Base-by-base conservation (phyloP, 768 basidiomycete genomes). In the Tulasnella sp. region DNA sequence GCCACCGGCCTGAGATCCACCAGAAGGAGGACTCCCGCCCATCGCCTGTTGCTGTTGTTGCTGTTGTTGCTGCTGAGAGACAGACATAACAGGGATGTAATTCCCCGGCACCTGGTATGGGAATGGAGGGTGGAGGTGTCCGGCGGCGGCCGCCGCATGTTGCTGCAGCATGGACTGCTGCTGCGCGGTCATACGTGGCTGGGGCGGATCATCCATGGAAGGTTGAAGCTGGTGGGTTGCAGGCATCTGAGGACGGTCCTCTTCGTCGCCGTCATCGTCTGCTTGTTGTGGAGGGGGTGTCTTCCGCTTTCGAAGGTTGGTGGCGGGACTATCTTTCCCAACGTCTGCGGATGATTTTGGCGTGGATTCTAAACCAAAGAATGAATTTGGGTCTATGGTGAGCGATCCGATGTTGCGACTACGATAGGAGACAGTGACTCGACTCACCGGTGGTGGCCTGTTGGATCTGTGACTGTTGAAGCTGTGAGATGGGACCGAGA, bases 41-140 rank as follows among this genome's bases (percentile, higher is more conserved):
- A 43, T 4, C 9, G n/a, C 55, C 1, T 38, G 23, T 23, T 53
- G 52, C 3, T 32, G 30, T 23, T 32, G 1, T n/a, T n/a, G 43
- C 23, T 24, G 55, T 23, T 38, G 42, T 24, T 38, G 38, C 24
- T 43, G 2, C 55, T 43, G 26, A 56, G 55, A 42, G 23, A 56
- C 55, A 3, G 55, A 42, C 55, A 56, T 56, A 11, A 56, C 55
- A 29, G 55, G 55, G 19, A 56, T 26, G 30, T 56, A 56, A 24
- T 26, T 42, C 11, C 41, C 41, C 23, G 55, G 55, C 23, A 56
- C 55, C 44, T 56, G 55, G 55, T 43, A 56, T 26, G 42, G 55
- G 55, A 56, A 56, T 2, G 55, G 44, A 15, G 55, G 55, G 44
- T 56, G 55, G 19, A 56, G 21, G n/a, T 43, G 55, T 56, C 41